Base-by-base conservation (phyloP, 371 early-diverging fungal species). In the Mortierella sp. region DNA sequence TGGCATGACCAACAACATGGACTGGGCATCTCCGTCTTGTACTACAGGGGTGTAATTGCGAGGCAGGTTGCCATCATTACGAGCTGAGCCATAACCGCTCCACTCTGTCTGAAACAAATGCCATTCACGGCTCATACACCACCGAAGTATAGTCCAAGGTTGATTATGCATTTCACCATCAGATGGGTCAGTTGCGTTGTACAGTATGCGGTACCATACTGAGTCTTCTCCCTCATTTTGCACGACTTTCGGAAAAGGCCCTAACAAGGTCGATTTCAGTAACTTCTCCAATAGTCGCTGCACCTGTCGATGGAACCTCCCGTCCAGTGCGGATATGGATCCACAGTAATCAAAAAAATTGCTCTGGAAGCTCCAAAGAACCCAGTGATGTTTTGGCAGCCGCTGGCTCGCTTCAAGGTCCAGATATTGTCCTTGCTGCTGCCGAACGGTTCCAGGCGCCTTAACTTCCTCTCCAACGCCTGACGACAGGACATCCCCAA, bases 251-350 rank as follows among this genome's bases (percentile, higher is more conserved):
- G 15, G 3, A 52, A 9, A 9, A 64, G 24, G 8, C 6, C 28
- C 33, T 22, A 5, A 15, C 36, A 28, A 28, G 0, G 74, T 65
- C 15, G 63, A 43, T 52, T 55, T 59, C 21, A 69, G 61, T 4
- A 75, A 43, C 16, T n/a, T 57, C 0, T 43, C 52, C 1, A 75
- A 13, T 11, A 50, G 60, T 43, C 66, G 57, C 6, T 50, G 71
- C 0, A 76, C 76, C 58, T 76, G 70, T 19, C 71, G 70, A 24
- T 70, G 67, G 19, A 76, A 50, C 38, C 76, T 60, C 6, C 67
- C 33, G 47, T 70, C 69, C n/a, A 76, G 22, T 4, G 47, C 55
- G 10, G 76, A 66, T 13, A 70, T 47, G 2, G 63, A 33, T 28
- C 52, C 33, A 38, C 67, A 63, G 40, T 45, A 76, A 16, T 63